Evolutionary conservation across 2,329 filamentous ascomycete genomes (phyloP), one percentile per base, ranked within the genome.

Genomic region (Magnaporthiopsis incrustans): DNA sequence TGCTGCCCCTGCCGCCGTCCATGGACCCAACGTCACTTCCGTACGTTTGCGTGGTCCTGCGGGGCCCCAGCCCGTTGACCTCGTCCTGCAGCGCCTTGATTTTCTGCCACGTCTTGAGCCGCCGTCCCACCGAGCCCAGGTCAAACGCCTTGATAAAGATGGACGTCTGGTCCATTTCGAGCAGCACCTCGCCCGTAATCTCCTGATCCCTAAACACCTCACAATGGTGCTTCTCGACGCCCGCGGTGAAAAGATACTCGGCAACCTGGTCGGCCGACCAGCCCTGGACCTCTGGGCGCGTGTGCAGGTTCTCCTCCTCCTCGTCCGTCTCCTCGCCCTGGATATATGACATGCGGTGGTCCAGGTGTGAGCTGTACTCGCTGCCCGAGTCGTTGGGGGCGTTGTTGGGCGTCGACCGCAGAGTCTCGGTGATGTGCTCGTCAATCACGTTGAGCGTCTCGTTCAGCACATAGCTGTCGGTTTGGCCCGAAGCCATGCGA

Each of bases 141-240:
- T 97, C 91, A 70, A 97, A 96, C 60, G 95, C 93, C 73, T 97
- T 97, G 79, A 98, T 89, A 74, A 97, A 96, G 22, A 98, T 82
- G 56, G 95, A 96, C 65, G 91, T 91, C 77, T 97, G 94, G 70
- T 97, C 92, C 91, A 98, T 96, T 63, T 91, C 91, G 63, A 99
- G 78, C 56, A 99, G 78, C 4, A 98, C 94, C 71, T 98, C 93
- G 61, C 95, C 95, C 2, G 90, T 89, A 65, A 99, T 98, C 74
- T 99, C 95, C 75, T 99, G 94, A 71, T 98, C 93, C 69, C 89
- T 83, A 71, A 99, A 99, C 3, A 98, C 91, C 68, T 96, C 89
- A 73, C 95, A 99, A 70, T 98, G 94, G 69, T 88, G 88, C 70
- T 89, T 87, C 74, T 98, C 94, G 10, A 98, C 89, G 8, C 92